Percentiles rank a stretch among this genome's conserved stretches.
phyloP scores from a whole-genome alignment of 2,329 filamentous ascomycete species.

The Aaosphaeria pasadenensis region DNA sequence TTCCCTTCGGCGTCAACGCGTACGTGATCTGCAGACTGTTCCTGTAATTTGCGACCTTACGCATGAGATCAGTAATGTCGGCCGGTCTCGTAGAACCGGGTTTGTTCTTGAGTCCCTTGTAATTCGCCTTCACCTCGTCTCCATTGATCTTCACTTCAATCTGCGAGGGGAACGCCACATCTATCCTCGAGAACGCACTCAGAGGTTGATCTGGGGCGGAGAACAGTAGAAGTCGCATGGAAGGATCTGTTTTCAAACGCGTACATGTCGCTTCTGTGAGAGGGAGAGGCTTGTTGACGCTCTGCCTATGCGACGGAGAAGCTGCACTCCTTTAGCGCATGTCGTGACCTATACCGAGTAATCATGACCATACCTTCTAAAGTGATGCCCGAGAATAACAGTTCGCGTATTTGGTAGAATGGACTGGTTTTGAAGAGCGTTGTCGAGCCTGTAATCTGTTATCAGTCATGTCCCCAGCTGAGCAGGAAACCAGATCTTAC shows the following conservation, averaged over 20 bases:
- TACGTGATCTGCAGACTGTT: slow-evolving; percentile 88
- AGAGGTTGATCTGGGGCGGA: slow-evolving; percentile 62
- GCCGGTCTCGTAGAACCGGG: slow-evolving; percentile 91
- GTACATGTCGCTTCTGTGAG: slow-evolving; percentile 54
- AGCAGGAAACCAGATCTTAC: too few species aligned
- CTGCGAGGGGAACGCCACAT: slow-evolving; percentile 88
- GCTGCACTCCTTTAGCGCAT: slow-evolving; percentile 37
- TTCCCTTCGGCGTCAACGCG: slow-evolving; percentile 82
- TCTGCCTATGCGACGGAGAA: slow-evolving; percentile 59
- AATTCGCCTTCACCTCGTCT: slow-evolving; percentile 85
- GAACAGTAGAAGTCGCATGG: slow-evolving; percentile 75
- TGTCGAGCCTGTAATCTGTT: slow-evolving; percentile 29
- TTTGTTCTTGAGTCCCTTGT: slow-evolving; percentile 93
- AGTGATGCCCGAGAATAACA: slow-evolving; percentile 62
- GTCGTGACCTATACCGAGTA: neutral
- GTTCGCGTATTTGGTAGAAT: slow-evolving; percentile 71
- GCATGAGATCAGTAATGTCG: slow-evolving; percentile 78
- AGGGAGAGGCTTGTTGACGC: slow-evolving; percentile 56
- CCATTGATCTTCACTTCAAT: slow-evolving; percentile 89
- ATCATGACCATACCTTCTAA: slow-evolving; percentile 61
- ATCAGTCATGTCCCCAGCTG: too few species aligned
- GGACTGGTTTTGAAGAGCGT: slow-evolving; percentile 72
- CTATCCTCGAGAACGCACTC: slow-evolving; percentile 40
- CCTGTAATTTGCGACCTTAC: slow-evolving; percentile 63
- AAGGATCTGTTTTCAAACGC: slow-evolving; percentile 58